Percentiles rank a stretch among this genome's conserved stretches.
phyloP scores from a whole-genome alignment of 768 basidiomycete species.

The Lyophyllum atratum region DNA sequence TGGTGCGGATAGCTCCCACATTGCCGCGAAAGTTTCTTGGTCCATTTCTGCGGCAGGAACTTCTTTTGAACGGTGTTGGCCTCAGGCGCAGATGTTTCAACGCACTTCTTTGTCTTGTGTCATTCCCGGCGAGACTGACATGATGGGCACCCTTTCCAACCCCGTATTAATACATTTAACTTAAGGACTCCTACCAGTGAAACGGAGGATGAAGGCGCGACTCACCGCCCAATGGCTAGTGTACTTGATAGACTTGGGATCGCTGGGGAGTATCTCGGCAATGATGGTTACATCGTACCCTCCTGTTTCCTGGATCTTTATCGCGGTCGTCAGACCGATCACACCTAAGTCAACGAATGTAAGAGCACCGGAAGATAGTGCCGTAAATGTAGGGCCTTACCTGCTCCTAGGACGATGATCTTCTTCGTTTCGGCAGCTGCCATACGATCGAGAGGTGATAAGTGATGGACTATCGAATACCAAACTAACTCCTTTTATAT shows the following conservation, averaged over 20 bases:
- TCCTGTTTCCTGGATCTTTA: slow-evolving; percentile 63
- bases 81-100: background rate
- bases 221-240: slow-evolving; percentile 83
- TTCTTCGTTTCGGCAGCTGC: slow-evolving; percentile 12
- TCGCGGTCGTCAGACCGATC: slow-evolving; percentile 72
- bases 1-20: slow-evolving; percentile 71
- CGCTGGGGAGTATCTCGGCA: slow-evolving; percentile 69
- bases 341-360: slow-evolving; percentile 50
- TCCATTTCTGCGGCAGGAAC: slow-evolving; percentile 52
- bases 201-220: background rate
- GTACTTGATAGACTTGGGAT: slow-evolving; percentile 66
- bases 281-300: slow-evolving; percentile 67
- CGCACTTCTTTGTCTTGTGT: slow-evolving; percentile 52
- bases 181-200: no score
- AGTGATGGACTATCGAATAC: no score
- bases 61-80: background rate
- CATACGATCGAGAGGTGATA: background rate
- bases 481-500: no score
- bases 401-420: slow-evolving; percentile 35
- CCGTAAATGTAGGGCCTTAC: slow-evolving; percentile 15
- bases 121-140: slow-evolving; percentile 56
- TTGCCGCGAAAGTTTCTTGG: slow-evolving; percentile 63
- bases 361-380: background rate
- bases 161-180: background rate
- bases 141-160: slow-evolving; percentile 72